These are phyloP conservation scores for Pichia gijzeniarum DNA, from an alignment of 805 yeast genomes.

Conservation along the genomic window DNA sequence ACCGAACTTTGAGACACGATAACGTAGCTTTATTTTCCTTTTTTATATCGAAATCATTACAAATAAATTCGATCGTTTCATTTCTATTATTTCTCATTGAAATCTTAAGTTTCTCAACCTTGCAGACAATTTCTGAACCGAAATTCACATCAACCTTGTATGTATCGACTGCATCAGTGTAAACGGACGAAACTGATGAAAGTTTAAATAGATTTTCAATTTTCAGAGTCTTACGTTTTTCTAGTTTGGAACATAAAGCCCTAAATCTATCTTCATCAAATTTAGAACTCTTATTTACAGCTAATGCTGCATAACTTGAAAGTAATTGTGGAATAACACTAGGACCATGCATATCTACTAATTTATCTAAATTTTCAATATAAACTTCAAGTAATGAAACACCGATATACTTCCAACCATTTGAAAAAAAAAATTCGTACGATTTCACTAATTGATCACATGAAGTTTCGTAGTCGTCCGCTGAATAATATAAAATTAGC, in stretches of 20 bases:
- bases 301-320: constrained; percentile 33
- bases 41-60: constrained; percentile 6
- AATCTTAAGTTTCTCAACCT: constrained; percentile 16
- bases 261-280: constrained; percentile 5
- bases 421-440: constrained; percentile 56
- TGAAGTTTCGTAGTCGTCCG: constrained; percentile 52
- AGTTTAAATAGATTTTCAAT: not conserved
- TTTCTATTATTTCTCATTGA: constrained; percentile 12
- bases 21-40: constrained; percentile 14
- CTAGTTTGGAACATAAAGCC: not conserved
- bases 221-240: constrained; percentile 3
- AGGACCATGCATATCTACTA: constrained; percentile 18
- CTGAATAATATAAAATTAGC: constrained; percentile 41
- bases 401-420: constrained; percentile 75
- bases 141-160: constrained; percentile 34
- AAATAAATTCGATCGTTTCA: constrained; percentile 16
- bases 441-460: constrained; percentile 59
- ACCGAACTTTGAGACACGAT: constrained; percentile 16
- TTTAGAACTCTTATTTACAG: constrained; percentile 20
- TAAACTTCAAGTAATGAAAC: constrained; percentile 58
- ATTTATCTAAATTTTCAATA: constrained; percentile 56
- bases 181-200: constrained; percentile 21
- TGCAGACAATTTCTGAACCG: constrained; percentile 21
- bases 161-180: constrained; percentile 30
- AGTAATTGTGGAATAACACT: constrained; percentile 27